These are phyloP conservation scores for Mallotus japonicus DNA, from an alignment of 441 rosid species.

Conservation along the genomic window DNA sequence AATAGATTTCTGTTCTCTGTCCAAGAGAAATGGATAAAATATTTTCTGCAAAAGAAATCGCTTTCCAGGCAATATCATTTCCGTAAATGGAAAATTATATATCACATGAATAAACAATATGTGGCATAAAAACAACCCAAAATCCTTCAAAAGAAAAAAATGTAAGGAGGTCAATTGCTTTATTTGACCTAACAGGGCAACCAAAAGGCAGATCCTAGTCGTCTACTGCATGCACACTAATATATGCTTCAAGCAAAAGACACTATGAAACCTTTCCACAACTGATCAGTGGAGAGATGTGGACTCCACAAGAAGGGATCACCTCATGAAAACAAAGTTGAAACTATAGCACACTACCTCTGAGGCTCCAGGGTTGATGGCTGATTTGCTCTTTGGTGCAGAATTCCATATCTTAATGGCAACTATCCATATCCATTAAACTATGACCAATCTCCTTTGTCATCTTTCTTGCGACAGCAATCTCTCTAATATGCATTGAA, in stretches of 20 bases:
- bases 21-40: constrained; percentile 22
- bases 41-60: constrained; percentile 14
- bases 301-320: constrained; percentile 26
- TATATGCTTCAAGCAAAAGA: constrained; percentile 53
- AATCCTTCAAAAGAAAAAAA: neutral
- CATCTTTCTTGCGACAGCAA: constrained; percentile 46
- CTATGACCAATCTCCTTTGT: constrained; percentile 56
- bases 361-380: constrained; percentile 9
- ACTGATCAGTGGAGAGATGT: constrained; percentile 19
- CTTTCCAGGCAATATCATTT: constrained; percentile 13
- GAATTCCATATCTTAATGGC: constrained; percentile 21
- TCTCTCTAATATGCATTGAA: constrained; percentile 49
- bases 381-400: constrained; percentile 10
- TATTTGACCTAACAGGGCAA: constrained; percentile 36
- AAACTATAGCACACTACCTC: neutral
- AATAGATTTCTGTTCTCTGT: constrained; percentile 28
- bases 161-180: constrained; percentile 29
- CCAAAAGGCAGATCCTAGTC: constrained; percentile 31
- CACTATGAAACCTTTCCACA: constrained; percentile 34
- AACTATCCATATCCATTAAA: constrained; percentile 39
- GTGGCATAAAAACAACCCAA: constrained; percentile 13
- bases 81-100: constrained; percentile 10
- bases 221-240: constrained; percentile 36
- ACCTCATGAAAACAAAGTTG: constrained; percentile 25
- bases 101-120: constrained; percentile 15